Percentiles rank a stretch among this genome's conserved stretches.
phyloP scores from a whole-genome alignment of 805 yeast species.

The Yamadazyma endophytica region DNA sequence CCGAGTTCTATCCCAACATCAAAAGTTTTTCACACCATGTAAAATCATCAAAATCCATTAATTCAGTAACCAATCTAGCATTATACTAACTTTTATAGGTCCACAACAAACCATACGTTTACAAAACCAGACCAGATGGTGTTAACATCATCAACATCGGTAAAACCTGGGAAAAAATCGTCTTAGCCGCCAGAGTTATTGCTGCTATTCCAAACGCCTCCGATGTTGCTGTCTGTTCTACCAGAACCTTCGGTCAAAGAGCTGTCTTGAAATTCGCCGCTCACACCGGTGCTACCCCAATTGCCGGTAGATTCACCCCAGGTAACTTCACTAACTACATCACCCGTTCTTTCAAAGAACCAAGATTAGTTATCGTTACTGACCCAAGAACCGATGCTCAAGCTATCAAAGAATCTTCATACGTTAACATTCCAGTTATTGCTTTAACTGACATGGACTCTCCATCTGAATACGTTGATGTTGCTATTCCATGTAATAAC shows the following conservation, averaged over 20 bases:
- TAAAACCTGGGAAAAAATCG: constrained; percentile 99
- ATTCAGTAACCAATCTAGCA: no score
- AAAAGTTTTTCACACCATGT: background rate
- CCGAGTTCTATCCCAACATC: background rate
- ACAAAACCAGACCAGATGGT: constrained; percentile 99
- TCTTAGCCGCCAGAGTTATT: constrained; percentile 98
- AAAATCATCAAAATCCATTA: background rate
- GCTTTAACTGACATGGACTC: constrained; percentile 99
- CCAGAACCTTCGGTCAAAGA: constrained; percentile 99
- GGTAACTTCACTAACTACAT: constrained; percentile 99
- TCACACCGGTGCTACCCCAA: constrained; percentile 99
- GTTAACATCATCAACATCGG: constrained; percentile 97
- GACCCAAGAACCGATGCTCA: constrained; percentile 99
- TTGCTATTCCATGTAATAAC: constrained; percentile 99
- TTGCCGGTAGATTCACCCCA: constrained; percentile 99
- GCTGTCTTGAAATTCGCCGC: constrained; percentile 99
- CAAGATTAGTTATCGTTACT: constrained; percentile 98
- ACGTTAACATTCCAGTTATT: constrained; percentile 99
- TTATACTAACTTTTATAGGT: constrained; percentile 47
- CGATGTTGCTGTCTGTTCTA: constrained; percentile 97
- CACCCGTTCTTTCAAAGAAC: constrained; percentile 99
- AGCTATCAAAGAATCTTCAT: constrained; percentile 99
- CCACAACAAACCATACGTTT: constrained; percentile 95
- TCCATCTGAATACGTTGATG: constrained; percentile 98
- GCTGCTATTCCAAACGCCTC: constrained; percentile 99